Evolutionary conservation across 768 basidiomycete species (phyloP), one percentile per base, ranked within the genome.

Genomic region (Suillus subaureus): DNA sequence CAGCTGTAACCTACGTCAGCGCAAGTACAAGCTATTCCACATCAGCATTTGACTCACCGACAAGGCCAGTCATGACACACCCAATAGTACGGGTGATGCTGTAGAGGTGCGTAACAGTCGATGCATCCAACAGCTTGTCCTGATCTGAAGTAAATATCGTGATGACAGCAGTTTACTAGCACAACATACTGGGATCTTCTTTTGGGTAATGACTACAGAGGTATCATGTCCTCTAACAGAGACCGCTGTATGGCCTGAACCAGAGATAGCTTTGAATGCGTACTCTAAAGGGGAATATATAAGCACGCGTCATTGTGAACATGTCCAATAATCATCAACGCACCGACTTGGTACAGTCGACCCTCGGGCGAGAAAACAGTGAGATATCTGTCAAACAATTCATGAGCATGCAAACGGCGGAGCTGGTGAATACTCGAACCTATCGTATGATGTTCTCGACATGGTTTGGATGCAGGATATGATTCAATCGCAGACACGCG

Each of bases 191-290:
- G 97, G 95, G 43, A 99, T 91, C 83, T 99, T 99, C 82, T 95
- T 95, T 82, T 99, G 97, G 26, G 97, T 98, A 71, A 99, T 96
- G 49, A 98, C 92, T 9, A 99, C 96, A 6, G 91, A 85, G 6
- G 96, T 97, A 71, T 99, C 96, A 77, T 93, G 93, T 21, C 97
- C 97, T 72, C 97, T 83, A 54, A 99, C 92, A 21, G 96, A 86
- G 61, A 99, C 85, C 1, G 97, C 89, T 2, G 97, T 99, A 73
- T 98, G 94, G 1, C 96, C 97, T 1, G 96, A 95, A 63, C 94
- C 95, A 68, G 96, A 94, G 77, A 99, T 98, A 57, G 97, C 97
- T 80, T 99, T 99, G 90, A 99, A 99, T 33, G 97, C 97, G 84
- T 99, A 99, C 82, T 99, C 96, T 98, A 67, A 15, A 61, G 35